phyloP scores from a whole-genome alignment of 208 protist species.

The Willaertia magna region DNA sequence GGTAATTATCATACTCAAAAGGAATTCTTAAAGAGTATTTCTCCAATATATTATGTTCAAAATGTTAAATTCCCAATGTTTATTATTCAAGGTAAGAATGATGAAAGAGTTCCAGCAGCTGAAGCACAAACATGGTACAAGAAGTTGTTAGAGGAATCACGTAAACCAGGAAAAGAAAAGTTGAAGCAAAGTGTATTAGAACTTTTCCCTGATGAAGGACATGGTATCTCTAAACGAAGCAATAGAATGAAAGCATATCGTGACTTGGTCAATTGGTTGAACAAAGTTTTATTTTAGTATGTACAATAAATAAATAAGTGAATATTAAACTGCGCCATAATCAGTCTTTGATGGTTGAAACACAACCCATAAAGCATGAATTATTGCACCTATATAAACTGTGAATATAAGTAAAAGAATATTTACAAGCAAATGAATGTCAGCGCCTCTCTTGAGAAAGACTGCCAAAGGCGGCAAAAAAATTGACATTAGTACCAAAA shows the following conservation, averaged over 20 bases:
- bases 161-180: background rate
- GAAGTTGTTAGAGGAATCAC: background rate
- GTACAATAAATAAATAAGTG: background rate
- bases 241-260: background rate
- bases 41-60: background rate
- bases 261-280: background rate
- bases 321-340: too few relatives aligned
- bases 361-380: too few relatives aligned
- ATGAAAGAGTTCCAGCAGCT: background rate
- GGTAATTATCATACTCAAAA: background rate
- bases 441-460: too few relatives aligned
- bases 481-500: too few relatives aligned
- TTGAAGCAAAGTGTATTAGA: background rate
- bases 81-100: conserved; percentile 1
- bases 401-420: too few relatives aligned
- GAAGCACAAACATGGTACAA: background rate
- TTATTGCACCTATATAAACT: too few relatives aligned
- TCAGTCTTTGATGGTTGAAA: too few relatives aligned
- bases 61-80: background rate
- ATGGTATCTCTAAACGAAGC: background rate
- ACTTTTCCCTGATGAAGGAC: background rate
- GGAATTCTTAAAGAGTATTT: background rate
- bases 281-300: background rate
- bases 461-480: too few relatives aligned
- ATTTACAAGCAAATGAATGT: too few relatives aligned